These are phyloP conservation scores for Periconia sp. DNA, from an alignment of 2,329 filamentous ascomycete genomes.

Conservation along the genomic window DNA sequence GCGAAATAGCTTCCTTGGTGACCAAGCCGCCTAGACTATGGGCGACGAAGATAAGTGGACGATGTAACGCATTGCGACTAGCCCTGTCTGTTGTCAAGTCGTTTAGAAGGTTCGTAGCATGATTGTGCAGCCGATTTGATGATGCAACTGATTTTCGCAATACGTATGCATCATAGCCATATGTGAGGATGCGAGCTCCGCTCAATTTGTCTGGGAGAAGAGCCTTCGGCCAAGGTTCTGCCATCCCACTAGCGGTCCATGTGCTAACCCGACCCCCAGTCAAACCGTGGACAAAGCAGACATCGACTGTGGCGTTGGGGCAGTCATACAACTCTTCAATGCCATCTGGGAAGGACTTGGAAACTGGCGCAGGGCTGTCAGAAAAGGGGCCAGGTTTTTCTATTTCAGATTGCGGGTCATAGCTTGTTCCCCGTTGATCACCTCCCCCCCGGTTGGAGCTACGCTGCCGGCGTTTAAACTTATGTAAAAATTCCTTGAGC, in stretches of 20 bases:
- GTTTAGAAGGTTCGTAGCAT: conserved; percentile 4
- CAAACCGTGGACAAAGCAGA: conserved; percentile 26
- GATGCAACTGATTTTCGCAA: too few species aligned
- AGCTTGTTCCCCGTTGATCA: too few species aligned
- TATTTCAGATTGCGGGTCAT: too few species aligned
- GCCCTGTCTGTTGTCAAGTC: neutral
- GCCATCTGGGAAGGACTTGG: too few species aligned
- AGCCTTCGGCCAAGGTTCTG: conserved; percentile 14
- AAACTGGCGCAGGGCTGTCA: too few species aligned
- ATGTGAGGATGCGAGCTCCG: conserved; percentile 18
- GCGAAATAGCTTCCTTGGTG: conserved; percentile 2
- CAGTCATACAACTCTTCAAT: too few species aligned
- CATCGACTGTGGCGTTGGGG: too few species aligned
- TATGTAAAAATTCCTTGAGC: too few species aligned
- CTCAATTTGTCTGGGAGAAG: conserved; percentile 13
- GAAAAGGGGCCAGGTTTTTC: too few species aligned
- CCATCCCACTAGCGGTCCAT: conserved; percentile 13
- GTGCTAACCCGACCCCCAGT: conserved; percentile 19
- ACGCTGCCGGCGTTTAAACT: too few species aligned
- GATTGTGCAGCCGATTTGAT: too few species aligned
- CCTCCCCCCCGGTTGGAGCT: too few species aligned
- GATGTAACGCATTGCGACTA: conserved; percentile 1
- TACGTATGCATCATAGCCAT: conserved; percentile 23
- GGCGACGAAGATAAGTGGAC: conserved; percentile 8
- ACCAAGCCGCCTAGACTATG: conserved; percentile 13